Conservation (phyloP, 106 monocot species). For the Chionographis japonica region DNA sequence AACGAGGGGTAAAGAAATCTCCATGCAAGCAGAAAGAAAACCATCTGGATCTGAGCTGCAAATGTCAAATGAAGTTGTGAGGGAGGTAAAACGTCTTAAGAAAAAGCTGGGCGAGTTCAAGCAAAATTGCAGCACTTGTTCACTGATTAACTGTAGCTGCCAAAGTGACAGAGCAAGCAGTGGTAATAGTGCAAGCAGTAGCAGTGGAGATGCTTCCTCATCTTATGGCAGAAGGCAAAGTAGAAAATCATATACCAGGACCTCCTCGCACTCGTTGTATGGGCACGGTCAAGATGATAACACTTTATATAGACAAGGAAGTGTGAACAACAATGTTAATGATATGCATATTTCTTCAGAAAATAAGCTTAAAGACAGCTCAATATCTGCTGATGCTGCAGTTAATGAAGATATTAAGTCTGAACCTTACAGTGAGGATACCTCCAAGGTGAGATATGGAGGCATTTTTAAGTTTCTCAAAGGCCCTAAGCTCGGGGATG, state of each 20-base stretch:
- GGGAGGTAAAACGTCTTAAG: conserved; percentile 86
- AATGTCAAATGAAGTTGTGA: conserved; percentile 92
- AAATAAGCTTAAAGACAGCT: conserved; percentile 9
- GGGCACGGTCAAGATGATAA: conserved; percentile 5
- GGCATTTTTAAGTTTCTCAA: conserved; percentile 86
- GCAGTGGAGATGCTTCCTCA: conserved; percentile 25
- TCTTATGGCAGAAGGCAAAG: conserved; percentile 45
- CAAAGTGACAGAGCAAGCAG: conserved; percentile 83
- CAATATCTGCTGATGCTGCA: conserved; percentile 10
- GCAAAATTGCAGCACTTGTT: conserved; percentile 78
- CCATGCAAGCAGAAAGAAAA: conserved; percentile 23
- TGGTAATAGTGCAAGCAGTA: conserved; percentile 95
- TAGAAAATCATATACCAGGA: conserved; percentile 45
- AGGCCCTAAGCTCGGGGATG: conserved; percentile 50
- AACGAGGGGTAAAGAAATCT: conserved; percentile 29
- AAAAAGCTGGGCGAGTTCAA: conserved; percentile 75
- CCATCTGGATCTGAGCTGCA: conserved; percentile 37
- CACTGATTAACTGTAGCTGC: conserved; percentile 89
- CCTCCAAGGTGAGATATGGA: conserved; percentile 41
- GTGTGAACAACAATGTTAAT: conserved; percentile 10
- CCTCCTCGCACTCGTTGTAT: conserved; percentile 4
- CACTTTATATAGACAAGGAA: conserved; percentile 4
- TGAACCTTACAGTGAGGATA: conserved; percentile 15
- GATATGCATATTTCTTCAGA: neutral
- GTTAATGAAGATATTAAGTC: conserved; percentile 6